Percentiles rank a stretch among this genome's conserved stretches.
These are phyloP conservation scores for Colletotrichum karsti DNA, from an alignment of 2,329 filamentous ascomycete species.

Conservation along the genomic window DNA sequence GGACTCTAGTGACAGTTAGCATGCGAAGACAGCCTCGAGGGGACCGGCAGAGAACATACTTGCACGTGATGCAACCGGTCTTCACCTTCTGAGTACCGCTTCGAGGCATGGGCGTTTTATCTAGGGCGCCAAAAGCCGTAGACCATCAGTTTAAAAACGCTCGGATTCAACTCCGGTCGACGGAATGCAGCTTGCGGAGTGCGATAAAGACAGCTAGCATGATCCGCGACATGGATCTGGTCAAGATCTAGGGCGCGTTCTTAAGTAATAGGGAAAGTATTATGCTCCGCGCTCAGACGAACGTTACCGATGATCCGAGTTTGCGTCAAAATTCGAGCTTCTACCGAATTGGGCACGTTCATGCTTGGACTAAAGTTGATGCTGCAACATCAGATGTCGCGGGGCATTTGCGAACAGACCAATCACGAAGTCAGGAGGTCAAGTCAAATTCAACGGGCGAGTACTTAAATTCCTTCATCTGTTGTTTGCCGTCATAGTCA, in stretches of 20 bases:
- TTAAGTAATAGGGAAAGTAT: neutral
- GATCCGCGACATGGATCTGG: neutral
- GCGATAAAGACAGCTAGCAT: neutral
- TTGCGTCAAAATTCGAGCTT: neutral
- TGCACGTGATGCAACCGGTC: constrained; percentile 31
- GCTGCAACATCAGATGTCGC: neutral
- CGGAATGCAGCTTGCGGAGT: too few species aligned
- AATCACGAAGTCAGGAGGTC: neutral
- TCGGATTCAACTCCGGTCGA: neutral
- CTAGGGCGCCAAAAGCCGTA: neutral
- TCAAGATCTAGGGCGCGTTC: neutral
- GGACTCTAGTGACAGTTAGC: neutral
- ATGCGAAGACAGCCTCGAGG: too few species aligned
- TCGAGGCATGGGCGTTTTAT: neutral
- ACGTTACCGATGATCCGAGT: neutral
- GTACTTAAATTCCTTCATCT: neutral
- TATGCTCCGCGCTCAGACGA: neutral
- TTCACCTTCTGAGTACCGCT: constrained; percentile 16
- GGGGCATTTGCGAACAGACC: constrained; percentile 2
- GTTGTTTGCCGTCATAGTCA: neutral
- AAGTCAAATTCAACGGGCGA: neutral
- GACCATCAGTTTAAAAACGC: neutral
- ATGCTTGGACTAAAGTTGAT: neutral
- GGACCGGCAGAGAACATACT: too few species aligned
- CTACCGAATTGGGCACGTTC: neutral